These are phyloP conservation scores for Plantago elongata DNA, from an alignment of 257 asterid genomes.

Conservation along the genomic window DNA sequence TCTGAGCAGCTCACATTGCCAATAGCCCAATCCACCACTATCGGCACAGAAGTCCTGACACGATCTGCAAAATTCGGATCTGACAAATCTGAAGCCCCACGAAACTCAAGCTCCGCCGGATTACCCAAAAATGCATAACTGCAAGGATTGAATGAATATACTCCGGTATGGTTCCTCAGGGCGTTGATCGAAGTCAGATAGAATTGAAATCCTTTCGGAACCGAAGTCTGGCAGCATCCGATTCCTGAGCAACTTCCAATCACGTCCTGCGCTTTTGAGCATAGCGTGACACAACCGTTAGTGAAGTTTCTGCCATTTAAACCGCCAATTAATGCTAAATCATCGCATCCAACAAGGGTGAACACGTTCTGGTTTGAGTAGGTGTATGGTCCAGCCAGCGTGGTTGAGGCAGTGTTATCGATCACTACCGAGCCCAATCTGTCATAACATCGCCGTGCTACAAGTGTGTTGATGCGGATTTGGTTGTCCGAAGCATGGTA, in stretches of 20 bases:
- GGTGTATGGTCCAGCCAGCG: slow-evolving; percentile 36
- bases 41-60: slow-evolving; percentile 32
- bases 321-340: slow-evolving; percentile 33
- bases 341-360: slow-evolving; percentile 70
- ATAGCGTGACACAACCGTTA: slow-evolving; percentile 52
- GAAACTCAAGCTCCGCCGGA: slow-evolving; percentile 31
- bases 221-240: slow-evolving; percentile 71
- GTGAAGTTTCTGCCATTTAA: slow-evolving; percentile 24
- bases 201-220: slow-evolving; percentile 42
- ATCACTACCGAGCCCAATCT: slow-evolving; percentile 20
- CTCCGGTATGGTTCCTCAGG: slow-evolving; percentile 30
- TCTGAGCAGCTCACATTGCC: slow-evolving; percentile 47
- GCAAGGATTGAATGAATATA: slow-evolving; percentile 48
- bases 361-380: slow-evolving; percentile 54
- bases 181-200: slow-evolving; percentile 13
- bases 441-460: slow-evolving; percentile 48
- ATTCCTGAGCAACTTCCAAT: slow-evolving; percentile 53
- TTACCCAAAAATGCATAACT: slow-evolving; percentile 73
- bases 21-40: slow-evolving; percentile 66
- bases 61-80: slow-evolving; percentile 43
- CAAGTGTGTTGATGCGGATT: slow-evolving; percentile 37
- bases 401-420: slow-evolving; percentile 18
- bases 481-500: slow-evolving; percentile 52
- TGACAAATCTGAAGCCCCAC: slow-evolving; percentile 43
- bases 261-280: slow-evolving; percentile 36